Percentiles rank a stretch among this genome's conserved stretches.
phyloP scores from a whole-genome alignment of 2,329 filamentous ascomycete species.

The Aspergillus glaucus region DNA sequence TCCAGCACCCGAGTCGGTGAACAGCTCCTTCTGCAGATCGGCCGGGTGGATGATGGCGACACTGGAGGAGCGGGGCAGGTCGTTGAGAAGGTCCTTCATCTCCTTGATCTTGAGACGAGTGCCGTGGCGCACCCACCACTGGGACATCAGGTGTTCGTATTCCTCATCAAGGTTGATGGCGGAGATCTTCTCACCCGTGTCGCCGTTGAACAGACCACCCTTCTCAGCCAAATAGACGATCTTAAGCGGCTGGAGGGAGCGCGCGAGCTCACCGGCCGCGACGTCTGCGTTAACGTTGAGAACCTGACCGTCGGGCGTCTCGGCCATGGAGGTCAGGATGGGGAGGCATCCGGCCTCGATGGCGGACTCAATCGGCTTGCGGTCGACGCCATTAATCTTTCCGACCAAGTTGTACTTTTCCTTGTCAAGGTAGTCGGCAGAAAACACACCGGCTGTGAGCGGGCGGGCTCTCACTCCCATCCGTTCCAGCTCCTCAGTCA shows the following conservation, averaged over 20 bases:
- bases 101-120: conserved; percentile 96
- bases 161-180: conserved; percentile 97
- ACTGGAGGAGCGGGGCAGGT: conserved; percentile 82
- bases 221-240: conserved; percentile 99
- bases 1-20: conserved; percentile 91
- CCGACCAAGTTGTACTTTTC: conserved; percentile 94
- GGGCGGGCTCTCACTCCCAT: conserved; percentile 85
- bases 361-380: conserved; percentile 79
- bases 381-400: conserved; percentile 90
- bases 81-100: conserved; percentile 86
- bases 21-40: conserved; percentile 91
- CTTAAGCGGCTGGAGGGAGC: conserved; percentile 85
- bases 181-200: conserved; percentile 91
- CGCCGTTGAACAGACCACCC: conserved; percentile 88
- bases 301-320: conserved; percentile 83
- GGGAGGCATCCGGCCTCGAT: conserved; percentile 88
- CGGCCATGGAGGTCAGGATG: conserved; percentile 92
- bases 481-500: conserved; percentile 82
- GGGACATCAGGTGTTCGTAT: conserved; percentile 84
- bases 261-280: conserved; percentile 85
- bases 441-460: conserved; percentile 83
- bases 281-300: conserved; percentile 98
- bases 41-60: conserved; percentile 97
- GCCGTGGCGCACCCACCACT: conserved; percentile 92
- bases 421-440: conserved; percentile 90